Evolutionary conservation across 495 filamentous ascomycete genomes (phyloP), one percentile per base, ranked within the genome.

Genomic region (Aspergillus diversus): DNA sequence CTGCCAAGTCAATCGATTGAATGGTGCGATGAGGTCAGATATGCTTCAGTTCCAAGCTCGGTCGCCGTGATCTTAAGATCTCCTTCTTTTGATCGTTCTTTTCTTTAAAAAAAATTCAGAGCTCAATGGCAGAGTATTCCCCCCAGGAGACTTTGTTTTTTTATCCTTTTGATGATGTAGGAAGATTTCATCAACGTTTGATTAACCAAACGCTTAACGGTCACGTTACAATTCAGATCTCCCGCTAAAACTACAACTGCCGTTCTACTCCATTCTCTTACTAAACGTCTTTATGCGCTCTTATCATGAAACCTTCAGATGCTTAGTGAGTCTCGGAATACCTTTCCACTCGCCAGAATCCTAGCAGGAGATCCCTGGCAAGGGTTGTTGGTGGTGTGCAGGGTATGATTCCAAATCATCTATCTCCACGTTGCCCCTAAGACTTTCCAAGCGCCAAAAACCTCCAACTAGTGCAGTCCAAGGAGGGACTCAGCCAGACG

Each of bases 401-500:
- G 47, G 46, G 47, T 50, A 50, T 27, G 8, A 50, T 50, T 50
- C 47, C 47, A 50, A 50, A 50, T 50, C 47, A 27, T 50, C 47
- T 8, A n/a, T 16, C 4, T 27, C n/a, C 16, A 7, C n/a, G 47
- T 11, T 17, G 47, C 11, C 47, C 27, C 21, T 17, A 21, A 50
- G 21, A 31, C 16, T 50, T 17, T 27, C 5, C 21, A 17, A 31
- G 47, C 47, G 16, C 47, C 47, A 17, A 27, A 15, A 43, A 27
- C 1, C 16, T 6, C 16, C 47, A 16, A 54, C 21, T 4, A 33
- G 27, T 32, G 27, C 27, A 13, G 15, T 54, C 31, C 31, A 50
- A 50, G 47, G n/a, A n/a, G n/a, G n/a, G n/a, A n/a, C 21, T 27
- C 21, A 27, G 21, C 21, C 21, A 27, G 21, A 2, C 21, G 21